Percentiles rank a stretch among this genome's conserved stretches.
Evolutionary conservation across 148 eudicot genomes (phyloP).

Genomic region (Agrostemma githago): DNA sequence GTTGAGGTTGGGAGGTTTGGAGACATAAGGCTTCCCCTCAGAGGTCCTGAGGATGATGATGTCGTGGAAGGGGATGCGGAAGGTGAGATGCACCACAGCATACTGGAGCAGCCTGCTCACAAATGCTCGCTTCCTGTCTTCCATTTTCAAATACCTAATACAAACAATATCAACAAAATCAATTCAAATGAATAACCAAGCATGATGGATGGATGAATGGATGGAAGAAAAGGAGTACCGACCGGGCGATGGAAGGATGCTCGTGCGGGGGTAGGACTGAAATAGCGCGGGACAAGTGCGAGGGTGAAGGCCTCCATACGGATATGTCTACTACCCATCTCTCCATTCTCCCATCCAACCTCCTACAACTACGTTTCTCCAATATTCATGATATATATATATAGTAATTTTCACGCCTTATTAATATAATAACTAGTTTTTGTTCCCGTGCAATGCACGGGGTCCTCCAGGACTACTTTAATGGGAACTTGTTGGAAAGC

Average conservation of each 20-base stretch:
- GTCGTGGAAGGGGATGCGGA: slow-evolving; percentile 57
- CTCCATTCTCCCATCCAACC: slow-evolving; percentile 42
- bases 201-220: not conserved
- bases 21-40: slow-evolving; percentile 77
- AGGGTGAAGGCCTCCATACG: slow-evolving; percentile 58
- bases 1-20: slow-evolving; percentile 7
- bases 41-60: slow-evolving; percentile 55
- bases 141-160: slow-evolving; percentile 58
- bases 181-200: not conserved
- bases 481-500: too few species aligned
- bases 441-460: too few species aligned
- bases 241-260: slow-evolving; percentile 69
- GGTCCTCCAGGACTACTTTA: too few species aligned
- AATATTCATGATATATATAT: too few species aligned
- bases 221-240: not conserved
- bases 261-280: slow-evolving; percentile 57
- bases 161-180: not conserved
- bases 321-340: slow-evolving; percentile 84
- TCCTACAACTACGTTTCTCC: too few species aligned
- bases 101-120: slow-evolving; percentile 89
- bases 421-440: too few species aligned
- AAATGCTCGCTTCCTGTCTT: slow-evolving; percentile 67
- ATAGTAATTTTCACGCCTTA: too few species aligned
- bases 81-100: slow-evolving; percentile 53
- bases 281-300: slow-evolving; percentile 40